Evolutionary conservation across 768 basidiomycete species (phyloP).

Genomic region (Coprinopsis sp.): DNA sequence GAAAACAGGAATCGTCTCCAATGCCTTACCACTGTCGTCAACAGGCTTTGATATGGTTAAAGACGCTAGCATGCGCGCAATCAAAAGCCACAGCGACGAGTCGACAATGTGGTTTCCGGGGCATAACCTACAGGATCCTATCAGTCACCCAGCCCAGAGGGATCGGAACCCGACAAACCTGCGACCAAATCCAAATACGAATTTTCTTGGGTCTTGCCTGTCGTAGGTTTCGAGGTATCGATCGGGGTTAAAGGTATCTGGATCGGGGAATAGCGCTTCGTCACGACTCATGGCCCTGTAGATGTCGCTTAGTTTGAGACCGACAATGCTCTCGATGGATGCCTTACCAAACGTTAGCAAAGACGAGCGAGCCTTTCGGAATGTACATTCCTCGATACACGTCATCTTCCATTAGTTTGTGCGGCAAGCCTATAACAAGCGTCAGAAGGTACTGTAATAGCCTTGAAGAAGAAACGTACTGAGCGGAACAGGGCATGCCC

Average conservation of each 20-base stretch:
- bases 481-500: conserved; percentile 54
- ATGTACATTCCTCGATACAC: conserved; percentile 53
- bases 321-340: neutral
- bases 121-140: conserved; percentile 39
- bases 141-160: neutral
- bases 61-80: conserved; percentile 52
- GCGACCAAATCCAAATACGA: conserved; percentile 39
- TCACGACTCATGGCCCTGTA: conserved; percentile 47
- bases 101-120: conserved; percentile 64
- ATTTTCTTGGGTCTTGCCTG: conserved; percentile 27
- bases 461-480: too few relatives aligned
- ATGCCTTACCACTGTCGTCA: conserved; percentile 42
- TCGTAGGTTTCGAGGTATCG: conserved; percentile 37
- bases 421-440: conserved; percentile 47
- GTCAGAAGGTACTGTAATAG: conserved; percentile 2
- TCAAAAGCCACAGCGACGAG: conserved; percentile 55
- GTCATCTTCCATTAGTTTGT: conserved; percentile 62
- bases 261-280: conserved; percentile 44
- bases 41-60: conserved; percentile 49
- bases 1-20: conserved; percentile 48
- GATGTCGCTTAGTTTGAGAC: conserved; percentile 1
- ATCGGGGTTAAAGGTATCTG: conserved; percentile 49
- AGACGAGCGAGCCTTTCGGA: conserved; percentile 59
- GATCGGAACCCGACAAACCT: conserved; percentile 24
- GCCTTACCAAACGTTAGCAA: conserved; percentile 58